Evolutionary conservation across 768 basidiomycete genomes (phyloP).

Genomic region (Termitomyces sp.): DNA sequence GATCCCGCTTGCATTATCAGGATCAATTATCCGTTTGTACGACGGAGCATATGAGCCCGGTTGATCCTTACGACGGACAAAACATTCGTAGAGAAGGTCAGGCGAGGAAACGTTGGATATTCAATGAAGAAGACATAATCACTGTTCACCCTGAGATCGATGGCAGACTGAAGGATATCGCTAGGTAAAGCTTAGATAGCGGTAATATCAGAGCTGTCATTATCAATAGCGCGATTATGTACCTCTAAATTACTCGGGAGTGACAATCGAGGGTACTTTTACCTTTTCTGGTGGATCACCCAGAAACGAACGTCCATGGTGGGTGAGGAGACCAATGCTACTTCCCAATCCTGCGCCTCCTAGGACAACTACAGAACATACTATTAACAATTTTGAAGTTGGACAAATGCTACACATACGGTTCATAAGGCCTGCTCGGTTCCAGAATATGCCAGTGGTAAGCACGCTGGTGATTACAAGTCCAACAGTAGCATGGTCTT

Average conservation of each 20-base stretch:
- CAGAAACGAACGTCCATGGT: constrained; percentile 46
- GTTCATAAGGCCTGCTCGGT: constrained; percentile 53
- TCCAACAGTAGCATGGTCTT: constrained; percentile 77
- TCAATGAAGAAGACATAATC: constrained; percentile 41
- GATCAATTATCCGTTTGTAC: constrained; percentile 54
- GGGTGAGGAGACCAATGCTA: constrained; percentile 51
- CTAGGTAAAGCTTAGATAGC: constrained; percentile 15
- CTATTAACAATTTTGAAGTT: background rate
- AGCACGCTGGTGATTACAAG: constrained; percentile 56
- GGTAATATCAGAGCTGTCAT: background rate
- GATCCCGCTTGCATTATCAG: constrained; percentile 47
- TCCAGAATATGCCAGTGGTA: constrained; percentile 71
- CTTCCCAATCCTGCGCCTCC: constrained; percentile 70
- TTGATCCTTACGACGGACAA: constrained; percentile 70
- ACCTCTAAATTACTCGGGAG: constrained; percentile 9
- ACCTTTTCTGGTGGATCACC: constrained; percentile 45
- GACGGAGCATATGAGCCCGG: constrained; percentile 70
- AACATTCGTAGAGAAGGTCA: constrained; percentile 26
- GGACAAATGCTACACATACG: constrained; percentile 30
- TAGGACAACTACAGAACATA: constrained; percentile 46
- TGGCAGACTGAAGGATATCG: constrained; percentile 56
- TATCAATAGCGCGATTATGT: background rate
- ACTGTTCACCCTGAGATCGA: constrained; percentile 61
- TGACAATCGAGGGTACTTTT: constrained; percentile 18
- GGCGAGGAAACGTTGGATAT: constrained; percentile 11